phyloP scores from a whole-genome alignment of 495 filamentous ascomycete genomes.

The Aspergillus diversus region DNA sequence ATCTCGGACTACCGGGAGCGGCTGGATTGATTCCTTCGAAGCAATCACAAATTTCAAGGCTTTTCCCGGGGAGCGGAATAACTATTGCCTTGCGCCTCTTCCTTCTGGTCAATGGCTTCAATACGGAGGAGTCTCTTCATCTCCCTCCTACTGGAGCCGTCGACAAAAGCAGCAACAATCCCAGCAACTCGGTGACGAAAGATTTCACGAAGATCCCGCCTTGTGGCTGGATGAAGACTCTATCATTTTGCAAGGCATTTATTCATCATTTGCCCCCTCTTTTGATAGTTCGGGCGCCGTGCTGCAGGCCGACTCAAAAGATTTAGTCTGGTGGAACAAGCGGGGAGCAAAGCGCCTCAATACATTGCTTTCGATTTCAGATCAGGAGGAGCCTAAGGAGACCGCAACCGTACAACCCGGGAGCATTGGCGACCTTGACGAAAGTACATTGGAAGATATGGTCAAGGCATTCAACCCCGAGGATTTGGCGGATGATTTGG shows the following conservation, averaged over 20 bases:
- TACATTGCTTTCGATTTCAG: constrained; percentile 50
- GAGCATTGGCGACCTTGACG: constrained; percentile 51
- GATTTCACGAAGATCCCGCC: constrained; percentile 35
- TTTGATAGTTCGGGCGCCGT: constrained; percentile 79
- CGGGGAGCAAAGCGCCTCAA: constrained; percentile 65
- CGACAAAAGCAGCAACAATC: constrained; percentile 39
- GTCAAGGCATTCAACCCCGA: constrained; percentile 52
- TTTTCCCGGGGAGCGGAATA: constrained; percentile 45
- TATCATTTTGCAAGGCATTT: constrained; percentile 76
- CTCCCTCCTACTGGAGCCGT: constrained; percentile 47
- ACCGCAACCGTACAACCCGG: constrained; percentile 46
- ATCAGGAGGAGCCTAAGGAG: constrained; percentile 43
- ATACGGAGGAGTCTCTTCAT: constrained; percentile 48
- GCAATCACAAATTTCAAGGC: constrained; percentile 38
- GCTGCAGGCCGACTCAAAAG: constrained; percentile 68
- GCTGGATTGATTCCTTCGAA: constrained; percentile 51
- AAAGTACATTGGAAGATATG: constrained; percentile 52
- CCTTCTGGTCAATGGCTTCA: constrained; percentile 49
- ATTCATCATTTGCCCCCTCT: constrained; percentile 85
- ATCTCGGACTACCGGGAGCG: constrained; percentile 29
- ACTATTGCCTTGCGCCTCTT: constrained; percentile 44
- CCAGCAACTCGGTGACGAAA: constrained; percentile 25
- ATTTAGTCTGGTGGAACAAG: constrained; percentile 85
- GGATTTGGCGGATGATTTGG: constrained; percentile 33
- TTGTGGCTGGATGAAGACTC: constrained; percentile 41